Conservation (phyloP, 208 protist genomes). For the Crithidia fasciculata region DNA sequence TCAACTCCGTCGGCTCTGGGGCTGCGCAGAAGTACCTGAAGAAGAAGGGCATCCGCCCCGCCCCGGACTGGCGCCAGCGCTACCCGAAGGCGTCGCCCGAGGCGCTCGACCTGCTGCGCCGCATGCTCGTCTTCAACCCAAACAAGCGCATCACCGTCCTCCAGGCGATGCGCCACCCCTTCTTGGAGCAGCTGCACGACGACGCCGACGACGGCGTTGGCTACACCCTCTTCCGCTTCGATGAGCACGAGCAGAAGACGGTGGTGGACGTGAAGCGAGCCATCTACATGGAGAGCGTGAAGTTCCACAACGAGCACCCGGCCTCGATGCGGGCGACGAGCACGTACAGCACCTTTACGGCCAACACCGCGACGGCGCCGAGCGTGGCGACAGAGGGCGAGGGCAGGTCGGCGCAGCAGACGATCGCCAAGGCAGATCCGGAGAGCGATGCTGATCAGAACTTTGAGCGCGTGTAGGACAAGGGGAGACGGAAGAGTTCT, state of each 20-base stretch:
- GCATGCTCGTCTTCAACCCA: conserved; percentile 94
- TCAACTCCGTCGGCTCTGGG: conserved; percentile 69
- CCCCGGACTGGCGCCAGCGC: conserved; percentile 65
- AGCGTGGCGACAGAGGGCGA: conserved; percentile 69
- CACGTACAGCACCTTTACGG: conserved; percentile 34
- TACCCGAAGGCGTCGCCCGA: conserved; percentile 81
- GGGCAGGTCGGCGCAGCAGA: conserved; percentile 81
- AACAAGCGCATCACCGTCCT: conserved; percentile 90
- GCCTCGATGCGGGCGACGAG: conserved; percentile 24
- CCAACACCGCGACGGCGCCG: conserved; percentile 21
- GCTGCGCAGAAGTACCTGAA: conserved; percentile 91
- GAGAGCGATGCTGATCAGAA: conserved; percentile 43
- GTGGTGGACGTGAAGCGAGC: conserved; percentile 84
- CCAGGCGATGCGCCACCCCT: conserved; percentile 92
- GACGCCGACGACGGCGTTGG: conserved; percentile 66
- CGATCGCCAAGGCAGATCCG: conserved; percentile 63
- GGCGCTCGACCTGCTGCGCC: conserved; percentile 90
- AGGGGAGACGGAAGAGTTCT: neutral
- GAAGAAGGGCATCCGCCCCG: conserved; percentile 59
- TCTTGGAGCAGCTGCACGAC: conserved; percentile 86
- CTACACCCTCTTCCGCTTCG: conserved; percentile 77
- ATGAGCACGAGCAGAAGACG: conserved; percentile 78
- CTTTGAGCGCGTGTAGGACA: conserved; percentile 41
- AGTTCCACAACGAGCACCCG: conserved; percentile 69
- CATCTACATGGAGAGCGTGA: conserved; percentile 84